Conservation (phyloP, 2,329 filamentous ascomycete species). For the Trichoderma hamatum region DNA sequence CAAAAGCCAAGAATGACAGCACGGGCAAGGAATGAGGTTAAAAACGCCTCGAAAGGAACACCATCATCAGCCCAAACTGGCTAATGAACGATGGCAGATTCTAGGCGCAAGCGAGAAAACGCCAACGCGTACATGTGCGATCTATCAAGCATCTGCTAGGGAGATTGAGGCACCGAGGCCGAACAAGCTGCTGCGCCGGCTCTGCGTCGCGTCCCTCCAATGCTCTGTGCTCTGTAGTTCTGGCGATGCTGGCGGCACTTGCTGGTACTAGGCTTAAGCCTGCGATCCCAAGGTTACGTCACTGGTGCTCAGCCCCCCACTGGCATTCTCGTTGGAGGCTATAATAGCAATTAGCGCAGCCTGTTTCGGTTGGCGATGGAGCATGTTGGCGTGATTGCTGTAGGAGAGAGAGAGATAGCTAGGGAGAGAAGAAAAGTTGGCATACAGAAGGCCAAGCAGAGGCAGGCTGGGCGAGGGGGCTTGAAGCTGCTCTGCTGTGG, state of each 20-base stretch:
- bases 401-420: background rate
- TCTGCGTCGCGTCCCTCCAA: background rate
- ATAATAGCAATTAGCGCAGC: background rate
- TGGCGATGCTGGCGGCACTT: background rate
- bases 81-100: background rate
- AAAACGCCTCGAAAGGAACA: background rate
- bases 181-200: slow-evolving; percentile 10
- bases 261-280: background rate
- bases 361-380: background rate
- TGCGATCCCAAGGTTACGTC: slow-evolving; percentile 6
- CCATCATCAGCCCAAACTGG: background rate
- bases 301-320: slow-evolving; percentile 12
- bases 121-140: background rate
- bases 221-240: background rate
- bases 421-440: background rate
- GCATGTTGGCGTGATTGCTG: background rate
- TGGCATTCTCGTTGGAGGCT: background rate
- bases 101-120: background rate
- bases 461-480: background rate
- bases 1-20: background rate
- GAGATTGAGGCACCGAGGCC: background rate
- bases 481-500: background rate
- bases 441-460: background rate
- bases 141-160: background rate
- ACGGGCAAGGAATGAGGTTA: background rate